These are phyloP conservation scores for Rhizoctonia solani DNA, from an alignment of 1,284 basidiomycete genomes.

Conservation along the genomic window DNA sequence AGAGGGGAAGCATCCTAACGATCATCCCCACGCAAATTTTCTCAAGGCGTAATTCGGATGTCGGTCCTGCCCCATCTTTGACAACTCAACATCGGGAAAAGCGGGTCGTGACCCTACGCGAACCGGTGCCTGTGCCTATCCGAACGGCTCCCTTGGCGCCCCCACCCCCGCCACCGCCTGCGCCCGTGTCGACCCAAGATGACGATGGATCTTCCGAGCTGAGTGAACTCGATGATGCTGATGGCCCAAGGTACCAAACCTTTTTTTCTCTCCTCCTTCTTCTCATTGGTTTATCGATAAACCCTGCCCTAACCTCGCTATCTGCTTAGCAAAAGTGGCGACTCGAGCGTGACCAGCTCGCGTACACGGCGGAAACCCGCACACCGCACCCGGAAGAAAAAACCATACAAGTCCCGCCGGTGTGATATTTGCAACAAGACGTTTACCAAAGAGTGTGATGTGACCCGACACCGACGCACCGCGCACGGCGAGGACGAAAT, in stretches of 20 bases:
- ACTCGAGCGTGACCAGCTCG: slow-evolving; percentile 21
- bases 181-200: slow-evolving; percentile 1
- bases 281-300: neutral
- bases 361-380: slow-evolving; percentile 19
- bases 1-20: neutral
- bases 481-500: slow-evolving; percentile 31
- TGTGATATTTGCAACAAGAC: slow-evolving; percentile 34
- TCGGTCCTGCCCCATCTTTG: neutral
- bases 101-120: slow-evolving; percentile 11
- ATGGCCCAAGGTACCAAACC: slow-evolving; percentile 22
- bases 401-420: slow-evolving; percentile 31
- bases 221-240: slow-evolving; percentile 30
- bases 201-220: slow-evolving; percentile 31
- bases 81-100: slow-evolving; percentile 6
- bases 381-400: slow-evolving; percentile 17
- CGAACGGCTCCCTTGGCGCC: too few species aligned
- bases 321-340: slow-evolving; percentile 23
- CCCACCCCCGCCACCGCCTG: too few species aligned
- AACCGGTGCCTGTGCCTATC: neutral
- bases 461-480: slow-evolving; percentile 24
- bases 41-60: slow-evolving; percentile 21
- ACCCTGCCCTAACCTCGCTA: too few species aligned
- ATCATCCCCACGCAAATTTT: slow-evolving; percentile 5
- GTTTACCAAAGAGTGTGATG: slow-evolving; percentile 32
- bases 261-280: neutral